Conservation (phyloP, 345 rosid genomes). For the Euphorbia peplus region DNA sequence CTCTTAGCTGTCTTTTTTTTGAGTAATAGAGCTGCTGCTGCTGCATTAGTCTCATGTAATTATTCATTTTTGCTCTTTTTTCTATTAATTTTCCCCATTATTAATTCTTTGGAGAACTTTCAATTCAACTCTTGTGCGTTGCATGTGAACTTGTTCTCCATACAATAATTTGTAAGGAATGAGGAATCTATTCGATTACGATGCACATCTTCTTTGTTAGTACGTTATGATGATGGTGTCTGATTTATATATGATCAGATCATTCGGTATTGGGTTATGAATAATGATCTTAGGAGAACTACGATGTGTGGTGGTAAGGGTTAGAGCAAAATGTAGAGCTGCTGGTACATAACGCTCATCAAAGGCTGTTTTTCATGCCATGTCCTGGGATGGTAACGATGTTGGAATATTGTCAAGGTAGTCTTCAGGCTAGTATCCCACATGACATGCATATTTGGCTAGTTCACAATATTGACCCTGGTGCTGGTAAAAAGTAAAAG, state of each 20-base stretch:
- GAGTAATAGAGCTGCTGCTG: constrained; percentile 14
- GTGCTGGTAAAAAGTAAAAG: no score
- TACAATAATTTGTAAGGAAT: background rate
- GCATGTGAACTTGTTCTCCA: background rate
- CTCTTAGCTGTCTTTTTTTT: background rate
- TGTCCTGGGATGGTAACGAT: no score
- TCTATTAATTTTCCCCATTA: constrained; percentile 7
- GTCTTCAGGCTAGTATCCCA: no score
- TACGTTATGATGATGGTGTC: background rate
- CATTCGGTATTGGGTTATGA: no score
- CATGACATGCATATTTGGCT: no score
- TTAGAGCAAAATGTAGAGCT: no score
- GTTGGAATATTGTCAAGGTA: no score
- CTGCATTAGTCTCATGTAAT: constrained; percentile 22
- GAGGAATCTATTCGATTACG: background rate
- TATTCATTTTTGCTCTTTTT: constrained; percentile 11
- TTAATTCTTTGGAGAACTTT: constrained; percentile 17
- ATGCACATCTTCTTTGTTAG: background rate
- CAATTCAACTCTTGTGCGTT: constrained; percentile 5
- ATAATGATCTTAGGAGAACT: no score
- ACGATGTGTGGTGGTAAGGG: no score
- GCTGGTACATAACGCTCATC: no score
- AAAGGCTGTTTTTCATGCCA: no score
- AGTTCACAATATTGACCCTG: no score
- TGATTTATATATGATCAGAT: background rate